Base-by-base conservation (phyloP, 1,284 basidiomycete genomes). In the Austroboletus novae-zelandiae region DNA sequence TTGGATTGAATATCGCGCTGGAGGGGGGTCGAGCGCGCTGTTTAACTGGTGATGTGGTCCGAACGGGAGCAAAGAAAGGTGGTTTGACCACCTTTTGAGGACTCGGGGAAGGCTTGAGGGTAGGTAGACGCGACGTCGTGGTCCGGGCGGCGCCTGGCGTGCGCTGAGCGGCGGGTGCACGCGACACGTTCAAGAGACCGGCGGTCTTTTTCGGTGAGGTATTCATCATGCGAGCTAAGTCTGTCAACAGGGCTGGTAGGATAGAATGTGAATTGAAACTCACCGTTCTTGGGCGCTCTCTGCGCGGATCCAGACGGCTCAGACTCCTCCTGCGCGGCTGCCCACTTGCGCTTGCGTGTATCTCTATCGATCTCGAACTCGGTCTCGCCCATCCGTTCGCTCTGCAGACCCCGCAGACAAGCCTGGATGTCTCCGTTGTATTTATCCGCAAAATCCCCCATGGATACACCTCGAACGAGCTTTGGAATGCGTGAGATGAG, bases 391-490 rank as follows among this genome's bases (percentile, higher is more conserved):
- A 82, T 65, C 48, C 71, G 72, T 50, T 83, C 81, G 60, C 76
- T 81, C 67, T 84, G 84, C 46, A 82, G 68, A 10, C 80, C 85
- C 54, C 80, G 76, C 51, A 89, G 67, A 40, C 83, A 85, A 11
- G 77, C 78, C 58, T 87, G 81, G 18, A 89, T 73, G 59, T 88
- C 81, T 2, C 86, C 88, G 45, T 83, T 75, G 66, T 90, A 90
- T 61, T 86, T 89, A 48, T 82, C 81, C 25, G 77, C 79, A 65
- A 91, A 89, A 43, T 90, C 87, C 45, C 78, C 78, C 76, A 91
- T 81, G 14, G 82, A 81, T 62, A 90, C 80, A 30, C 70, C 71
- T 39, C 87, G 79, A 20, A 91, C 81, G 57, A 84, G 78, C 59
- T 82, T 86, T 0, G 89, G 88, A 40, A 90, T 84, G 47, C 82